Evolutionary conservation across 2,329 filamentous ascomycete species (phyloP).

Genomic region (Colletotrichum liriopes): DNA sequence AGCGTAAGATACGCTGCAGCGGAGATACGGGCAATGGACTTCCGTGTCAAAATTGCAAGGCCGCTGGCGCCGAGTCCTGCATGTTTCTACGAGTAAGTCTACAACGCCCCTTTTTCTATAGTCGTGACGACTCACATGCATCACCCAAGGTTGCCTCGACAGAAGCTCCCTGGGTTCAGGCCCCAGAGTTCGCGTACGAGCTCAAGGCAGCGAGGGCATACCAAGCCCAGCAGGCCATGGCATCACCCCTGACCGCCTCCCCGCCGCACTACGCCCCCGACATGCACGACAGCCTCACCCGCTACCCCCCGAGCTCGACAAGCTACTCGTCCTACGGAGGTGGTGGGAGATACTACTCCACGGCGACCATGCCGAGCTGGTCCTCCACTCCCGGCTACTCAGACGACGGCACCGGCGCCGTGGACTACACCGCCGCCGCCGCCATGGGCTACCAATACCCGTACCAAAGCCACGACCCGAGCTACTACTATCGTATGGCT

Average conservation of each 20-base stretch:
- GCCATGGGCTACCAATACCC: conserved; percentile 53
- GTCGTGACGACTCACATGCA: neutral
- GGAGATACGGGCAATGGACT: conserved; percentile 84
- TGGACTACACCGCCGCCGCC: conserved; percentile 53
- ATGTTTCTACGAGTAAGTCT: conserved; percentile 82
- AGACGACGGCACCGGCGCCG: conserved; percentile 50
- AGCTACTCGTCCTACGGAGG: conserved; percentile 50
- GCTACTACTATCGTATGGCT: conserved; percentile 52
- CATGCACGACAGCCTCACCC: conserved; percentile 49
- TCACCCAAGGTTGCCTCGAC: conserved; percentile 55
- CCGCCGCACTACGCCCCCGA: conserved; percentile 54
- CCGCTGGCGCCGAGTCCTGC: conserved; percentile 79
- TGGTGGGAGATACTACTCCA: conserved; percentile 53
- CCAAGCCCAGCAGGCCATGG: conserved; percentile 48
- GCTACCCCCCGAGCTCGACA: conserved; percentile 51
- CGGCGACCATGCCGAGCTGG: conserved; percentile 52
- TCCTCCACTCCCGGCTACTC: conserved; percentile 49
- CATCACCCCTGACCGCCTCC: conserved; percentile 49
- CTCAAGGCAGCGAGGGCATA: conserved; percentile 55
- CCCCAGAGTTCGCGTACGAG: conserved; percentile 55
- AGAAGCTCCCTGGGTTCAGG: conserved; percentile 51
- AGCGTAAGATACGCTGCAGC: conserved; percentile 95
- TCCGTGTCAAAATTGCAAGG: conserved; percentile 88
- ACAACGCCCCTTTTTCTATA: neutral
- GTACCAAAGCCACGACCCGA: conserved; percentile 54